A percentile compares a stretch with the other conserved stretches of the same genome.
phyloP scores from a whole-genome alignment of 2,329 filamentous ascomycete species.

The Cladosporium velox region DNA sequence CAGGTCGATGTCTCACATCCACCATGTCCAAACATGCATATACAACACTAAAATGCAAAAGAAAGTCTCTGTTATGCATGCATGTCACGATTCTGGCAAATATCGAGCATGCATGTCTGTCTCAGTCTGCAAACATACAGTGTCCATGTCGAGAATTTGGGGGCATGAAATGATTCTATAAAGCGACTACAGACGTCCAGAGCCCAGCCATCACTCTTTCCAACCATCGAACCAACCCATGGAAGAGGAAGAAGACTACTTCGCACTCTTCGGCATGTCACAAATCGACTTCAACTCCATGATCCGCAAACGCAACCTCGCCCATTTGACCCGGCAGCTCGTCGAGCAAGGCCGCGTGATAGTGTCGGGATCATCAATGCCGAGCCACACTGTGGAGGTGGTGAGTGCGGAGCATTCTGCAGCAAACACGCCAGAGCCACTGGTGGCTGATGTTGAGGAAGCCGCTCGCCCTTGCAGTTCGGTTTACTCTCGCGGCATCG shows the following conservation, averaged over 20 bases:
- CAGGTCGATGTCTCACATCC: not conserved
- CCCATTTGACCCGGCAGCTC: not conserved
- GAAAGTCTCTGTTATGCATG: not conserved
- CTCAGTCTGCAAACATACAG: not conserved
- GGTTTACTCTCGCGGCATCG: constrained; percentile 1
- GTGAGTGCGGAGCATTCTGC: not conserved
- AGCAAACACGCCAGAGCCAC: not conserved
- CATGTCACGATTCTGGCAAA: not conserved
- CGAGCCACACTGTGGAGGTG: not conserved
- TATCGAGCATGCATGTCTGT: not conserved
- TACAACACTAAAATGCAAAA: not conserved
- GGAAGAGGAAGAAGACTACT: constrained; percentile 1
- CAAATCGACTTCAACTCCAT: not conserved
- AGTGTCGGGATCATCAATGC: not conserved
- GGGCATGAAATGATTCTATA: not conserved
- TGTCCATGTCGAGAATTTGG: not conserved
- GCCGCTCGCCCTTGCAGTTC: not conserved
- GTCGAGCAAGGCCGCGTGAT: not conserved
- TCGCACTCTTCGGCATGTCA: constrained; percentile 1
- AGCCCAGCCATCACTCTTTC: not conserved
- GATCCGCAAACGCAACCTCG: not conserved
- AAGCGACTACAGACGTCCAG: not conserved
- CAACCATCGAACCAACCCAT: not conserved
- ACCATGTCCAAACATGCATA: not conserved
- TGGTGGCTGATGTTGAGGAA: not conserved